phyloP scores from a whole-genome alignment of 2,329 filamentous ascomycete genomes.

The Aspergillus phoenicis region DNA sequence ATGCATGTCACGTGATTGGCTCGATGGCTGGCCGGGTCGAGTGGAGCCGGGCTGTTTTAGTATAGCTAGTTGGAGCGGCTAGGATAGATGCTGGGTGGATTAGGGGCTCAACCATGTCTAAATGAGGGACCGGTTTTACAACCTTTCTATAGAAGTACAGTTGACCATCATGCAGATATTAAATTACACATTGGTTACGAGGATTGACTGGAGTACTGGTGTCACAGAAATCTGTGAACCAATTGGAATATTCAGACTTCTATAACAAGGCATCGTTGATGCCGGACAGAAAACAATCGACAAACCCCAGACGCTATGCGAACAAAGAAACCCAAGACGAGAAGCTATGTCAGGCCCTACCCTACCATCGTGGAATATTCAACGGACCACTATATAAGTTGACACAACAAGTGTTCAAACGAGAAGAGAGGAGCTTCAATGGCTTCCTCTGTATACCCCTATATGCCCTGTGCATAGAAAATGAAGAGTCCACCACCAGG shows the following conservation, averaged over 20 bases:
- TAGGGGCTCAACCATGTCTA: background rate
- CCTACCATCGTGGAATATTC: slow-evolving; percentile 16
- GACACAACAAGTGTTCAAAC: slow-evolving; percentile 13
- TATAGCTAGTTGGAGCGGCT: background rate
- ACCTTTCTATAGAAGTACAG: background rate
- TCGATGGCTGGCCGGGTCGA: slow-evolving; percentile 1
- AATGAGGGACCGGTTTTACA: background rate
- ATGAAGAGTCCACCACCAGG: slow-evolving; percentile 1
- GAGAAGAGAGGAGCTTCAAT: slow-evolving; percentile 12
- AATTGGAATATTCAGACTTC: slow-evolving; percentile 1
- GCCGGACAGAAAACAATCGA: slow-evolving; percentile 22
- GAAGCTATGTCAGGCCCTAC: slow-evolving; percentile 18
- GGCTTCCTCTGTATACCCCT: slow-evolving; percentile 10
- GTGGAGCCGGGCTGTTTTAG: background rate
- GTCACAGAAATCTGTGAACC: background rate
- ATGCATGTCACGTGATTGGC: background rate
- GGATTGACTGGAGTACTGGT: background rate
- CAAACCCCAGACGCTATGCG: slow-evolving; percentile 44
- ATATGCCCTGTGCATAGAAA: slow-evolving; percentile 11
- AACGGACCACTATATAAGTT: slow-evolving; percentile 25
- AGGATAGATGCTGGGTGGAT: too few relatives aligned
- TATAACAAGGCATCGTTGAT: slow-evolving; percentile 13
- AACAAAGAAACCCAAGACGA: slow-evolving; percentile 34
- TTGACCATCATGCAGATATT: background rate
- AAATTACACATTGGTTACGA: background rate